Base-by-base conservation (phyloP, 2,329 filamentous ascomycete species). In the Penicillium psychrosexuale region DNA sequence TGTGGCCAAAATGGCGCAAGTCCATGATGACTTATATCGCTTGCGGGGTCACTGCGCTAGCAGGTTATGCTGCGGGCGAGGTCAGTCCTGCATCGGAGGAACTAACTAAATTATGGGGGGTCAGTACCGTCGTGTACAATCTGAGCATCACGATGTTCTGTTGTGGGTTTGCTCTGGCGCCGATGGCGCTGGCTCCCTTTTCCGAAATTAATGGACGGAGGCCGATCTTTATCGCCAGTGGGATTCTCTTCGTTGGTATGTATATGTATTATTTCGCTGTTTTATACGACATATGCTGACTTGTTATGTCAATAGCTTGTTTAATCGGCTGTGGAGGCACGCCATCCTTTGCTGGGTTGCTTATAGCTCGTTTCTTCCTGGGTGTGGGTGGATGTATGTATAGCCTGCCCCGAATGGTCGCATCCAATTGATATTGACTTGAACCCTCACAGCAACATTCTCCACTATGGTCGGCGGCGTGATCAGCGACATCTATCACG, bases 391-490 rank as follows among this genome's bases (percentile, higher is more conserved):
- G 84, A 6, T 91, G 86, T 46, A 85, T 81, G 78, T 78, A 15
- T 70, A 58, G 7, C 38, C 37, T 22, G 3, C 9, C 3, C 13
- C 64, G 2, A 11, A 13, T 24, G 19, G 1, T 27, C 27, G 2
- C 5, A 9, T 15, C 5, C 15, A 6, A 22, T 3, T 19, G 7
- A 15, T 27, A 42, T 24, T 48, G 11, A 53, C 45, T 36, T 22
- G 4, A 13, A 15, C 5, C 9, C 17, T 24, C 19, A 28, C 24
- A 76, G 73, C 69, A 33, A 85, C 82, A 0, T 96, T 95, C 68
- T 91, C 88, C 42, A 94, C 90, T 22, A 92, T 96, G 81, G 88
- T 96, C 0, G 92, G 92, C n/a, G 92, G 92, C 3, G 89, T 97
- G 4, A 87, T 97, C 38, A 88, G 88, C 47, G 92, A 97, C 67